These are phyloP conservation scores for Phytophthora hybrid DNA, from an alignment of 352 stramenopile genomes.

Conservation along the genomic window DNA sequence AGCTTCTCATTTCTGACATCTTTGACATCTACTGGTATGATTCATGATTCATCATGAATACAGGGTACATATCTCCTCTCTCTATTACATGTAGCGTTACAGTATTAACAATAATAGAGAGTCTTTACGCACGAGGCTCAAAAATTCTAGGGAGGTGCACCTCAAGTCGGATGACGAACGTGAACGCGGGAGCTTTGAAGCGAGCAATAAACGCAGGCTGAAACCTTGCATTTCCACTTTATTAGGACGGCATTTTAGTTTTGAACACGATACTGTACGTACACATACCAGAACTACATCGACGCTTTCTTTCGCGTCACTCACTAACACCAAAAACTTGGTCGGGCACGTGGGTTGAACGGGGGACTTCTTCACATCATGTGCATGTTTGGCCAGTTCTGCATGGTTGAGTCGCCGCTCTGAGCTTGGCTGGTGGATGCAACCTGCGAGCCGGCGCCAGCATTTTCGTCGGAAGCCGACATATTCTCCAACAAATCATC, in stretches of 20 bases:
- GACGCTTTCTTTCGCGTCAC: slow-evolving; percentile 40
- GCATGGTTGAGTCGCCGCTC: slow-evolving; percentile 61
- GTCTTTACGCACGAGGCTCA: neutral
- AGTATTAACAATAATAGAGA: too few relatives aligned
- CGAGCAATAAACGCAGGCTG: neutral
- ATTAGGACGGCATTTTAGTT: slow-evolving; percentile 35
- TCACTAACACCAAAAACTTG: slow-evolving; percentile 31
- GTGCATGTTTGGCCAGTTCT: slow-evolving; percentile 79
- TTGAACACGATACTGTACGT: slow-evolving; percentile 22
- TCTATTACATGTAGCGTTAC: too few relatives aligned
- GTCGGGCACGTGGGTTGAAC: neutral
- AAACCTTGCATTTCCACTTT: slow-evolving; percentile 20
- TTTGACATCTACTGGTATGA: neutral
- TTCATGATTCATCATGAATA: too few relatives aligned
- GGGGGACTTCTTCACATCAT: slow-evolving; percentile 57
- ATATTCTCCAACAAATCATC: slow-evolving; percentile 84
- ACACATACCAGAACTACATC: slow-evolving; percentile 33
- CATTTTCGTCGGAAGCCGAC: slow-evolving; percentile 46
- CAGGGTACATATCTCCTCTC: too few relatives aligned
- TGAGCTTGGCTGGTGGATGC: slow-evolving; percentile 36
- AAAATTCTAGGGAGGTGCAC: slow-evolving; percentile 10
- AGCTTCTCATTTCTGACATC: neutral
- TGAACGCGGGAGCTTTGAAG: slow-evolving; percentile 3
- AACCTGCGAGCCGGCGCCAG: slow-evolving; percentile 10
- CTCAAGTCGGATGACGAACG: slow-evolving; percentile 28